A percentile compares a stretch with the other conserved stretches of the same genome.
Evolutionary conservation across 140 eudicot genomes (phyloP).

Genomic region (Senecio squalidus): DNA sequence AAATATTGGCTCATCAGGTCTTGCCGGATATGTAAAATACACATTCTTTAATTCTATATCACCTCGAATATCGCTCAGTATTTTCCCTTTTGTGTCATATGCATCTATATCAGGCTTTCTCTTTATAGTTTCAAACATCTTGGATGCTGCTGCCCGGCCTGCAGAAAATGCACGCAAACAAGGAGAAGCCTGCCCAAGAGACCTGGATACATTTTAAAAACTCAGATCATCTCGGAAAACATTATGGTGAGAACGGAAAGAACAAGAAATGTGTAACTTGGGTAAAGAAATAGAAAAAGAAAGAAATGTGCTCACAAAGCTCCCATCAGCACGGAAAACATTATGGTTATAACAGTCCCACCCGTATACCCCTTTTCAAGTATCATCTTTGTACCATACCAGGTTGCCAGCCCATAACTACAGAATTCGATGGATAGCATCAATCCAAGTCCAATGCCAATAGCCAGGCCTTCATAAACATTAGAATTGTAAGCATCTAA

Average conservation of each 20-base stretch:
- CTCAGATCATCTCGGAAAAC: too few relatives aligned
- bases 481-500: conserved; percentile 59
- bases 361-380: conserved; percentile 61
- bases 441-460: conserved; percentile 72
- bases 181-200: conserved; percentile 73
- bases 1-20: conserved; percentile 68
- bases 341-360: conserved; percentile 37
- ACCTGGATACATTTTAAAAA: conserved; percentile 30
- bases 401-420: conserved; percentile 69
- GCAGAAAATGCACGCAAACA: conserved; percentile 80
- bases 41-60: conserved; percentile 58
- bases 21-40: conserved; percentile 59
- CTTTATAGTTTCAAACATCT: conserved; percentile 78
- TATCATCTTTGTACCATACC: conserved; percentile 83
- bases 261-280: background rate
- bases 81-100: conserved; percentile 51
- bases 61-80: conserved; percentile 50
- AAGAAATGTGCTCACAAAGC: conserved; percentile 45
- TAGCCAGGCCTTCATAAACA: conserved; percentile 67
- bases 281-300: background rate
- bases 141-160: conserved; percentile 80
- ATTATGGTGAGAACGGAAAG: too few relatives aligned
- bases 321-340: conserved; percentile 58
- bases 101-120: conserved; percentile 76
- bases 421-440: conserved; percentile 49